These are phyloP conservation scores for Odontarrhena argentea DNA, from an alignment of 345 rosid genomes.

Conservation along the genomic window DNA sequence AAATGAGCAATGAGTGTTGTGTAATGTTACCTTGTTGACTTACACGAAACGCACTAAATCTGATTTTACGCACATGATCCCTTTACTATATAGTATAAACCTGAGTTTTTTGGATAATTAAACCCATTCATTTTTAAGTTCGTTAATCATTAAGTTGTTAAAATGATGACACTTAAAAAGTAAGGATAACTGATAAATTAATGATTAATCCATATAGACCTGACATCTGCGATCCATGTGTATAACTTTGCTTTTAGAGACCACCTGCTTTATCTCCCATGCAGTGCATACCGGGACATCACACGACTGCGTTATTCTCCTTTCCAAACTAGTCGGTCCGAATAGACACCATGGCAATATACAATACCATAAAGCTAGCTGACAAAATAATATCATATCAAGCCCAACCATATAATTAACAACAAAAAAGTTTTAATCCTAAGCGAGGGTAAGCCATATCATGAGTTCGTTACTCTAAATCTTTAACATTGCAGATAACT, in stretches of 20 bases:
- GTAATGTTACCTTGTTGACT: conserved; percentile 23
- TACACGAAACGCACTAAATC: background rate
- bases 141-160: background rate
- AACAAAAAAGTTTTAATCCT: background rate
- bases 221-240: conserved; percentile 28
- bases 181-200: background rate
- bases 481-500: conserved; percentile 6
- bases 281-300: conserved; percentile 28
- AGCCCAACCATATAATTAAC: conserved; percentile 8
- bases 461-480: background rate
- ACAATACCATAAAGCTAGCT: conserved; percentile 7
- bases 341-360: conserved; percentile 33
- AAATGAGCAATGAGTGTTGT: background rate
- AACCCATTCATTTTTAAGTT: background rate
- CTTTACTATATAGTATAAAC: background rate
- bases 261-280: conserved; percentile 33
- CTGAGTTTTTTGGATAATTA: background rate
- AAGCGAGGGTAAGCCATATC: conserved; percentile 4
- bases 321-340: conserved; percentile 30
- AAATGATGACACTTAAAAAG: conserved; percentile 13
- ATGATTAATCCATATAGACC: conserved; percentile 22
- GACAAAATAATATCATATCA: conserved; percentile 1
- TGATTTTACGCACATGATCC: background rate
- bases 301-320: conserved; percentile 30
- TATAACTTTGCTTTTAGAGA: conserved; percentile 30